Conservation (phyloP, 441 rosid species). For the Syzygium malaccense region DNA sequence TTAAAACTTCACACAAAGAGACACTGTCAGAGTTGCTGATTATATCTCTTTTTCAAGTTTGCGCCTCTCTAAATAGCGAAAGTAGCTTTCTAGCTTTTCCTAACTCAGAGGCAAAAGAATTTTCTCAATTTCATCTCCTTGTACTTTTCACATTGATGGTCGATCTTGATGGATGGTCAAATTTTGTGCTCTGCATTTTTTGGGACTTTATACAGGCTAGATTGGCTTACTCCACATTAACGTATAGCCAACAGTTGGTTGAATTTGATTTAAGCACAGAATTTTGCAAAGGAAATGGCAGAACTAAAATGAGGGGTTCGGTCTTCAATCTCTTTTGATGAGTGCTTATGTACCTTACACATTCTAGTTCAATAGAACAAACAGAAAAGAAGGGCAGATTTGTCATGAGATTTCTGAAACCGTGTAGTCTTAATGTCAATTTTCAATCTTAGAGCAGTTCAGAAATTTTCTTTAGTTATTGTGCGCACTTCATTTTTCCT, state of each 20-base stretch:
- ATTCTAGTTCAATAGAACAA: not conserved
- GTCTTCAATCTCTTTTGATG: not conserved
- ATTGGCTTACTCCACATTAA: not conserved
- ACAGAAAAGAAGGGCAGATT: not conserved
- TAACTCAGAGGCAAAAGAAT: not conserved
- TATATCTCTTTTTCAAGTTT: not conserved
- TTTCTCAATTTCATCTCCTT: not conserved
- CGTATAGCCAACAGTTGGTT: not conserved
- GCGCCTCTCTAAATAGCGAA: not conserved
- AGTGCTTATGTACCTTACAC: not conserved
- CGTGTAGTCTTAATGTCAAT: not conserved
- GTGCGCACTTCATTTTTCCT: not conserved
- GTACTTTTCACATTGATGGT: not conserved
- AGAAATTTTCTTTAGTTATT: not conserved
- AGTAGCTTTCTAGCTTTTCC: not conserved
- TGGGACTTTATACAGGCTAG: not conserved
- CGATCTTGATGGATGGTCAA: not conserved
- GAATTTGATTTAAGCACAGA: not conserved
- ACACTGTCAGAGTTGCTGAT: not conserved
- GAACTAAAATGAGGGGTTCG: not conserved
- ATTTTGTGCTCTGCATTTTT: not conserved
- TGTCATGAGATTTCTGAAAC: not conserved
- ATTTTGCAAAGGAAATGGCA: not conserved
- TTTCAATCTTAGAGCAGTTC: not conserved
- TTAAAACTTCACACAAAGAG: not conserved